Conservation (phyloP, 2,329 filamentous ascomycete genomes). For the Ophiostoma piceae region DNA sequence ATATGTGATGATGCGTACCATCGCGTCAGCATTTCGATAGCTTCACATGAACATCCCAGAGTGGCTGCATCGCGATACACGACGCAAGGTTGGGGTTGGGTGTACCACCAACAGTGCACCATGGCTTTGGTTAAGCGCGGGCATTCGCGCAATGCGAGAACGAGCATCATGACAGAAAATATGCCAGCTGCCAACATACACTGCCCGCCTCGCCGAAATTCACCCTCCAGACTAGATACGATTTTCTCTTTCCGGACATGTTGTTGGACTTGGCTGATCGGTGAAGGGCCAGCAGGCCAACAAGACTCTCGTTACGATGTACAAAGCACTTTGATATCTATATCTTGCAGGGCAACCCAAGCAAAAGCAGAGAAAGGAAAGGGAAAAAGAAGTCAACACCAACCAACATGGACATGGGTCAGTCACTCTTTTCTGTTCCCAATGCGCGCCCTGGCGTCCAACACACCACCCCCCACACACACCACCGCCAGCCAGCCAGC, state of each 20-base stretch:
- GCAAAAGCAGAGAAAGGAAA: neutral
- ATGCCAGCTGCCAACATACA: neutral
- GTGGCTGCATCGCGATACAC: no score
- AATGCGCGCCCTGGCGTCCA: constrained; percentile 9
- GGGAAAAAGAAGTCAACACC: neutral
- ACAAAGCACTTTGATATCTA: neutral
- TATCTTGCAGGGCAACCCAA: neutral
- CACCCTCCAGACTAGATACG: neutral
- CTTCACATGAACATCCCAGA: neutral
- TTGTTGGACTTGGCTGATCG: neutral
- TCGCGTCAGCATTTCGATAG: neutral
- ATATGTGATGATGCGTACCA: neutral
- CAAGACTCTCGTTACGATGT: neutral
- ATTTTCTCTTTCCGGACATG: neutral
- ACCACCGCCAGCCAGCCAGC: constrained; percentile 5
- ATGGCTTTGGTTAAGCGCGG: no score
- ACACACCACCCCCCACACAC: constrained; percentile 9
- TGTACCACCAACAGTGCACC: neutral
- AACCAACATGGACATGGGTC: neutral
- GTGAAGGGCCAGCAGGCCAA: neutral
- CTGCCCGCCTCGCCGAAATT: neutral
- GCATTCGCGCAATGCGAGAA: no score
- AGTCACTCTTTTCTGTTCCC: neutral
- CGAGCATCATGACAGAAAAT: no score
- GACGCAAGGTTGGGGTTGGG: no score